Percentiles rank a stretch among this genome's conserved stretches.
These are phyloP conservation scores for Apiotrichum laibachii DNA, from an alignment of 1,284 basidiomycete species.

Conservation along the genomic window DNA sequence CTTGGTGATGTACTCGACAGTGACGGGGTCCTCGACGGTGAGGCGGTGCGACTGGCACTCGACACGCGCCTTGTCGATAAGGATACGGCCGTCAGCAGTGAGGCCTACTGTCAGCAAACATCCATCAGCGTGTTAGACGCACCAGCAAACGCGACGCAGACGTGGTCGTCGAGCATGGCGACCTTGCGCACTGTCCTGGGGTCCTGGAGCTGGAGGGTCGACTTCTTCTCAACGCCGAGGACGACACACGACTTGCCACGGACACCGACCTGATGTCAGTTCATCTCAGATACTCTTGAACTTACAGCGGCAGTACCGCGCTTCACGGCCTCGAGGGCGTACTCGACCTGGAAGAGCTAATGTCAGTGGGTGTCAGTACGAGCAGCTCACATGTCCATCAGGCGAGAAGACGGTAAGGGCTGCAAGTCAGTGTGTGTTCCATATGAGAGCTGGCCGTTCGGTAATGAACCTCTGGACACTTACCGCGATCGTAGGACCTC, in stretches of 20 bases:
- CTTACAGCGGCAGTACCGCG: slow-evolving; percentile 95
- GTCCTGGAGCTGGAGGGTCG: slow-evolving; percentile 94
- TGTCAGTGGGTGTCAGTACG: slow-evolving; percentile 1
- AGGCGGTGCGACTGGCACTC: slow-evolving; percentile 98
- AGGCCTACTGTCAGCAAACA: slow-evolving; percentile 62
- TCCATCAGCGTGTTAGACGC: slow-evolving; percentile 30
- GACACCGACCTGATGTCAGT: slow-evolving; percentile 74
- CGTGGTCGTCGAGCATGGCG: slow-evolving; percentile 96
- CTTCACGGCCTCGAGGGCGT: slow-evolving; percentile 92
- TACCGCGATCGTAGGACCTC: slow-evolving; percentile 53
- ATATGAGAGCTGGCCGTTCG: neutral
- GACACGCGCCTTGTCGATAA: slow-evolving; percentile 96
- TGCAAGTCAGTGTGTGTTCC: slow-evolving; percentile 18
- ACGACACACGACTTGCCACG: slow-evolving; percentile 93
- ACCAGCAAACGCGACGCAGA: slow-evolving; percentile 98
- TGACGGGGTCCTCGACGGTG: slow-evolving; percentile 97
- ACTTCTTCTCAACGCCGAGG: slow-evolving; percentile 98
- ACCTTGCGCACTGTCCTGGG: slow-evolving; percentile 96
- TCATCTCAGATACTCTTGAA: slow-evolving; percentile 21
- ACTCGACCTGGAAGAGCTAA: slow-evolving; percentile 71
- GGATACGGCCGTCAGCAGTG: slow-evolving; percentile 93
- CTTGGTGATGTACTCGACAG: slow-evolving; percentile 96
- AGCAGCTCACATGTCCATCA: slow-evolving; percentile 68
- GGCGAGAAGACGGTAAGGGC: slow-evolving; percentile 88
- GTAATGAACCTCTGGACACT: slow-evolving; percentile 23